Evolutionary conservation across 345 rosid species (phyloP), one percentile per base, ranked within the genome.

Genomic region (Arabis hirsuta): DNA sequence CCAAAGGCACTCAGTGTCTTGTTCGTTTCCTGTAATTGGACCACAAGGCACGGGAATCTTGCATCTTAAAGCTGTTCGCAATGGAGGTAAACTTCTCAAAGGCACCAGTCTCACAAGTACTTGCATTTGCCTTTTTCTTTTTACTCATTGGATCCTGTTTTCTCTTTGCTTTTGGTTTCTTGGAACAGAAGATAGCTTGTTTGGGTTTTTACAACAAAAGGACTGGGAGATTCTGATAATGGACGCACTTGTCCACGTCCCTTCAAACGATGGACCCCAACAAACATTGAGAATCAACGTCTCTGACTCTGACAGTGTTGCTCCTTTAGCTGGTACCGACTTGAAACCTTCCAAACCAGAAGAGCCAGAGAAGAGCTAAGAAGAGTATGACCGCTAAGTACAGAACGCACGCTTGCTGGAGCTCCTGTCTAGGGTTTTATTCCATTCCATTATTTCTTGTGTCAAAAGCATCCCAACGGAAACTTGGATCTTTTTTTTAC

Each of bases 31-130:
- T 6, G 90, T 92, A 59, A 75, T 84, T 64, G 80, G 76, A 52
- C 73, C 76, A 48, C 76, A 57, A 52, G 76, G 80, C 72, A 42
- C 62, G 8, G 98, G 97, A 60, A 80, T 88, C 44, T 63, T 94
- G 72, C 96, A 83, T 78, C 81, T 91, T 75, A 94, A 94, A 84
- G 98, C 98, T 26, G 86, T 94, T 67, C 84, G 84, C 56, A 82
- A 82, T 64, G 91, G 85, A 83, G 95, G 97, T 90, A 43, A 58
- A n/a, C 1, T 24, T 60, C 36, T 61, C 57, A 20, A 13, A 47
- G 16, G 6, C 41, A 44, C 5, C 12, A 48, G 13, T 31, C 22
- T 34, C 56, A 4, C n/a, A 19, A 24, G 38, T 54, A 4, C 34
- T 36, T 52, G 69, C 55, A 20, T 41, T 63, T 36, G 11, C 45